Evolutionary conservation across 2,329 filamentous ascomycete genomes (phyloP).

Genomic region (Trichophyton verrucosum): DNA sequence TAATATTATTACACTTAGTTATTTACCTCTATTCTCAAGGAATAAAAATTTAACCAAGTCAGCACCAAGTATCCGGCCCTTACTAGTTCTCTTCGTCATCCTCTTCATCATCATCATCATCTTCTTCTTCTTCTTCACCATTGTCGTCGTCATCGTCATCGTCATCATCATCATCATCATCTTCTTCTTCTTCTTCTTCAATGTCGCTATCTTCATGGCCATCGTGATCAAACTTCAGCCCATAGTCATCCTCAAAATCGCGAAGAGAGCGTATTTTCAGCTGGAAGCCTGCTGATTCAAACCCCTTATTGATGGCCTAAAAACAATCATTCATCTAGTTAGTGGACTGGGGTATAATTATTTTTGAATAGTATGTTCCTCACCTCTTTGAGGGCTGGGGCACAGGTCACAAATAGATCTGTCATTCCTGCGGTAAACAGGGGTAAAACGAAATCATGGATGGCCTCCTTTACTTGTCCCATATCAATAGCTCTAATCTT

Average conservation of each 20-base stretch:
- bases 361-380: conserved; percentile 19
- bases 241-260: conserved; percentile 83
- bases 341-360: background rate
- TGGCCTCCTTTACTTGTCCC: conserved; percentile 61
- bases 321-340: conserved; percentile 7
- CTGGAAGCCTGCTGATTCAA: conserved; percentile 65
- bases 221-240: conserved; percentile 53
- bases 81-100: background rate
- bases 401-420: conserved; percentile 81
- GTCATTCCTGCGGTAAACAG: conserved; percentile 69
- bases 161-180: conserved; percentile 28
- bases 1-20: too few species aligned
- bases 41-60: too few species aligned
- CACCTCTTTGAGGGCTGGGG: conserved; percentile 73
- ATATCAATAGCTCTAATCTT: conserved; percentile 63
- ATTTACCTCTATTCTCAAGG: too few species aligned
- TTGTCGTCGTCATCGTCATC: conserved; percentile 21
- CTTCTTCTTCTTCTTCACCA: conserved; percentile 25
- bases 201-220: conserved; percentile 50
- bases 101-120: conserved; percentile 20
- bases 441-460: conserved; percentile 63
- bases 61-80: too few species aligned
- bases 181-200: conserved; percentile 35
- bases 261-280: conserved; percentile 60
- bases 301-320: conserved; percentile 62